Conservation (phyloP, 169 alveolate species). For the Cryptosporidium sp. region DNA sequence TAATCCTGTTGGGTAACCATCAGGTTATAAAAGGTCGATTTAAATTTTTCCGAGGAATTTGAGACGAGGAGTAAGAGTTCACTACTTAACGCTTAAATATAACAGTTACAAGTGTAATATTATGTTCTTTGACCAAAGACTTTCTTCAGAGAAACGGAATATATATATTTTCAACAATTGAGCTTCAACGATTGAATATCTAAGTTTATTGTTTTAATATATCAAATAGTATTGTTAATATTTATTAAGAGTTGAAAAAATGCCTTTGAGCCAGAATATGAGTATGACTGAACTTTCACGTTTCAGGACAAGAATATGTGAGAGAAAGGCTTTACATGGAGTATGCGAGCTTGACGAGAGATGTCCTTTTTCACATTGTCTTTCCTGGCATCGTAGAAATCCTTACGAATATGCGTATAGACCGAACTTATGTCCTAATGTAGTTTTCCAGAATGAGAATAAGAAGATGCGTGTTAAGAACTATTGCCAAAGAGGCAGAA, state of each 20-base stretch:
- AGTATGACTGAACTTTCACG: slow-evolving; percentile 74
- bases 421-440: slow-evolving; percentile 73
- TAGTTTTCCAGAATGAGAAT: slow-evolving; percentile 71
- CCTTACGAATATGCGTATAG: slow-evolving; percentile 74
- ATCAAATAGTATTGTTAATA: not conserved
- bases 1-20: slow-evolving; percentile 24
- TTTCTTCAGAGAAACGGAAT: not conserved
- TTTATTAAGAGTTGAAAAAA: not conserved
- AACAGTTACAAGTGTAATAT: slow-evolving; percentile 29
- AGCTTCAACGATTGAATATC: not conserved
- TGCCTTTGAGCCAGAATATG: slow-evolving; percentile 76
- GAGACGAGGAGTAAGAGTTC: slow-evolving; percentile 37
- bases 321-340: slow-evolving; percentile 74
- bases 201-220: not conserved
- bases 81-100: slow-evolving; percentile 54
- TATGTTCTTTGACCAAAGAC: slow-evolving; percentile 46
- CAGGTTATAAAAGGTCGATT: not conserved
- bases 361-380: slow-evolving; percentile 74
- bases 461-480: slow-evolving; percentile 74
- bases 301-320: slow-evolving; percentile 76
- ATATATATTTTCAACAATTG: not conserved
- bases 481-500: slow-evolving; percentile 74
- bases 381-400: slow-evolving; percentile 74
- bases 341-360: slow-evolving; percentile 73
- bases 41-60: not conserved